Conservation (phyloP, 1,284 basidiomycete species). For the Tilletia indica region DNA sequence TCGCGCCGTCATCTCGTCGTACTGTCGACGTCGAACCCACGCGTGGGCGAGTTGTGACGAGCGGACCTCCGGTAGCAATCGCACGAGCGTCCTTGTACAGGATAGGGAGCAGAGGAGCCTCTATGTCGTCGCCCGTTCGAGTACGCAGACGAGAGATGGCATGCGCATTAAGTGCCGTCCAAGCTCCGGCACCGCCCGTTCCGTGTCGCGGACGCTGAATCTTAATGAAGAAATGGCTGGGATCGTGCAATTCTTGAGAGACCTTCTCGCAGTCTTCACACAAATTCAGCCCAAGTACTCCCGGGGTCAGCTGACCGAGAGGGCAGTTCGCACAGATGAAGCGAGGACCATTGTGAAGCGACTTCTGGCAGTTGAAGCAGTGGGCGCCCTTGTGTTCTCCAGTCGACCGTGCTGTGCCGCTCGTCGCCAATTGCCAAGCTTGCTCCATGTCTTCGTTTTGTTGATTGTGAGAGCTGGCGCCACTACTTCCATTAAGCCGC, state of each 20-base stretch:
- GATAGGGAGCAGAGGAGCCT: slow-evolving; percentile 20
- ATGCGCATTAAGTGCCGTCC: slow-evolving; percentile 20
- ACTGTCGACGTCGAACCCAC: neutral
- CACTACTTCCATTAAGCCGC: neutral
- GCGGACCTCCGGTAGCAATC: neutral
- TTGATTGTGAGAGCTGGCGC: neutral
- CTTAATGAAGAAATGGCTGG: slow-evolving; percentile 31
- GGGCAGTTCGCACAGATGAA: slow-evolving; percentile 29
- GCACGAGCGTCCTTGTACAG: slow-evolving; percentile 19
- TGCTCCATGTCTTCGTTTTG: slow-evolving; percentile 8
- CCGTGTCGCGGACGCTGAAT: slow-evolving; percentile 9
- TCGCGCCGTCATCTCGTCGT: neutral
- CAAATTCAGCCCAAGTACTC: slow-evolving; percentile 23
- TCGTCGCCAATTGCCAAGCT: neutral
- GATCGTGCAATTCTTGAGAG: slow-evolving; percentile 27
- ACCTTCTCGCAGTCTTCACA: slow-evolving; percentile 23
- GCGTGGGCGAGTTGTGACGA: neutral
- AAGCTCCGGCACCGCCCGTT: slow-evolving; percentile 15
- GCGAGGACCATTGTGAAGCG: slow-evolving; percentile 15
- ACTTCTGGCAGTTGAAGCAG: slow-evolving; percentile 12
- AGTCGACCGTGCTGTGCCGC: neutral
- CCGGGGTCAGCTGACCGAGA: slow-evolving; percentile 12
- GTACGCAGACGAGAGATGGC: slow-evolving; percentile 3
- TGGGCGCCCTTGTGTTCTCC: neutral
- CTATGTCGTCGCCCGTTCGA: slow-evolving; percentile 14